phyloP scores from a whole-genome alignment of 345 rosid species.

The Punica granatum region DNA sequence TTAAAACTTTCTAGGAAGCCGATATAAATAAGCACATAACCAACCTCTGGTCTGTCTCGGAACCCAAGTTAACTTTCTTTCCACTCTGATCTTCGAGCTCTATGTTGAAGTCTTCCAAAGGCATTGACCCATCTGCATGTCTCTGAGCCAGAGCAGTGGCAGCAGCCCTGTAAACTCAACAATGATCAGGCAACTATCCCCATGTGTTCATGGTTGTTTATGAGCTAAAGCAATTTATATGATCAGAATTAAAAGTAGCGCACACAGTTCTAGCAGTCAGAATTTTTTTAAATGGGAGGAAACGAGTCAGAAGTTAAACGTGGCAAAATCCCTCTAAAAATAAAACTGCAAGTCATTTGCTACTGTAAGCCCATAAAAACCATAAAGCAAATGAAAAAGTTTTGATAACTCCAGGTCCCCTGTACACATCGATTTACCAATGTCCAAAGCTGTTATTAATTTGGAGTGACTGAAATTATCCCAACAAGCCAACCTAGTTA shows the following conservation, averaged over 20 bases:
- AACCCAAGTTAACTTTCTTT: constrained; percentile 50
- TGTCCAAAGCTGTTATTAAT: not conserved
- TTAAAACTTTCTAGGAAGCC: not conserved
- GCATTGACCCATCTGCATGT: constrained; percentile 72
- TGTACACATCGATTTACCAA: not conserved
- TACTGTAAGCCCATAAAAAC: not conserved
- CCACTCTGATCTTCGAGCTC: constrained; percentile 91
- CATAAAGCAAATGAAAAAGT: not conserved
- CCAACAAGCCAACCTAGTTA: not conserved
- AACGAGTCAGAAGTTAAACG: not conserved
- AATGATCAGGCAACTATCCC: not conserved
- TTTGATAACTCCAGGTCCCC: not conserved
- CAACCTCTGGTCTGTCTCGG: constrained; percentile 80
- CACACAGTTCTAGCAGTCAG: not conserved
- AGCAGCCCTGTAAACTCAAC: constrained; percentile 50
- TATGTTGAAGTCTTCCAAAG: constrained; percentile 57
- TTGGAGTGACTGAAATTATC: not conserved
- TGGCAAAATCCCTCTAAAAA: not conserved
- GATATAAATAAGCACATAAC: not conserved
- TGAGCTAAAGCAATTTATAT: not conserved
- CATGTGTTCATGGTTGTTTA: not conserved
- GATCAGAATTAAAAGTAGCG: not conserved
- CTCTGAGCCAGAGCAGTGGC: constrained; percentile 68
- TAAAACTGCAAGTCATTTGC: not conserved
- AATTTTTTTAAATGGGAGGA: not conserved